Base-by-base conservation (phyloP, 495 filamentous ascomycete species). In the Stereocaulon alpinum region DNA sequence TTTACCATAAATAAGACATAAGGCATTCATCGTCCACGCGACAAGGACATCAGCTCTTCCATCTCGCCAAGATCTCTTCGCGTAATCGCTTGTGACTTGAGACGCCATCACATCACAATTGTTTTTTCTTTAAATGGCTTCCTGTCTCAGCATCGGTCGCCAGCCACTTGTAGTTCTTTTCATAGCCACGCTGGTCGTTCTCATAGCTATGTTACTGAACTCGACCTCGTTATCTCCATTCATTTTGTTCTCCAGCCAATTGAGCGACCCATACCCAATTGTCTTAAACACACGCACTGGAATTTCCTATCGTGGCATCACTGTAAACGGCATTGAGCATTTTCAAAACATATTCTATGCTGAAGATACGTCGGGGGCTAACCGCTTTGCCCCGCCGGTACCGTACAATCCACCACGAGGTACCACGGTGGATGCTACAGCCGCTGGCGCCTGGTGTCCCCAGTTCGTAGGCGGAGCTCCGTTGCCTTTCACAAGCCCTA, bases 291-390 rank as follows among this genome's bases (percentile, higher is more conserved):
- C 45, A 32, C 30, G 40, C 22, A 60, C 45, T n/a, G 32, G 47
- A 29, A 22, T 60, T 10, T 40, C 58, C 12, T 60, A 60, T 43
- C 49, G 20, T 29, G 58, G 58, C n/a, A 53, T 34, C 18, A 20
- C 48, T 41, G 18, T 17, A 24, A 51, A 58, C 50, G 70, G 66
- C 0, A 64, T 78, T 32, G 76, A 80, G 22, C 70, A 70, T 9
- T 80, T 77, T 61, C 67, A 74, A 12, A 71, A 71, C 34, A 75
- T 80, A 29, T 72, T 72, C 20, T 80, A 72, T 55, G 77, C 71
- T 1, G 48, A 76, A 59, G 71, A 72, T 50, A 77, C 76, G 4
- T 48, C 66, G 15, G 76, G 73, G 2, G 32, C 61, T 7, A 70
- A 73, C 20, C 71, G 76, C 11, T 80, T 80, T 64, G 73, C 73